Evolutionary conservation across 495 filamentous ascomycete genomes (phyloP), one percentile per base, ranked within the genome.

Genomic region (Hypoxylon subgilvum): DNA sequence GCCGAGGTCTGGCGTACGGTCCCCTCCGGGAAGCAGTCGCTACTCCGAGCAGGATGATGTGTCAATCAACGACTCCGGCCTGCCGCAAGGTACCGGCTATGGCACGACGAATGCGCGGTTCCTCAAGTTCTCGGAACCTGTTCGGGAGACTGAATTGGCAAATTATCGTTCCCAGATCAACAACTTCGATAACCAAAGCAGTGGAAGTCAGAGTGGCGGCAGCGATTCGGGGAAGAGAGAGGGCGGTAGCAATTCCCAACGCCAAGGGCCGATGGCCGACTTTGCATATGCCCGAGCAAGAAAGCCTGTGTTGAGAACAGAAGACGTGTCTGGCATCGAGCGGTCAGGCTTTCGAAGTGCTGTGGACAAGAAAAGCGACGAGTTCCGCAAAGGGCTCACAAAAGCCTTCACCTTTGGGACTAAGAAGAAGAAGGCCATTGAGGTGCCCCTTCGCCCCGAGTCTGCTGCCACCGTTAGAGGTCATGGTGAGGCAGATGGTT

Each of bases 351-450:
- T 82, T 39, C 69, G 79, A 25, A 75, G 70, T 41, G 69, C 69
- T 6, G 68, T 83, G 61, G 79, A 83, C 62, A 81, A 77, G 71
- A 80, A 77, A 58, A 82, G 79, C 54, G 76, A 79, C 32, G 72
- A 73, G 1, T 72, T 82, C 13, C 71, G 81, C 27, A 81, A 79
- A 40, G 77, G 76, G 0, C 59, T 83, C 0, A 74, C 74, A 10
- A 79, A 78, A 48, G 76, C 74, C 0, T 77, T 79, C 41, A 66
- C 63, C 8, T 79, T 81, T 30, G 73, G 73, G 31, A 68, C 50
- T 13, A 77, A 76, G 64, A 80, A 76, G 55, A 78, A 76, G 65
- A 70, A 70, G 50, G 61, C 38, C 0, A 36, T 22, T 3, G 66
- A 74, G 13, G 34, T 16, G 14, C 60, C 65, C 38, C 55, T 66